These are phyloP conservation scores for Extremus antarcticus DNA, from an alignment of 495 filamentous ascomycete species.

Conservation along the genomic window DNA sequence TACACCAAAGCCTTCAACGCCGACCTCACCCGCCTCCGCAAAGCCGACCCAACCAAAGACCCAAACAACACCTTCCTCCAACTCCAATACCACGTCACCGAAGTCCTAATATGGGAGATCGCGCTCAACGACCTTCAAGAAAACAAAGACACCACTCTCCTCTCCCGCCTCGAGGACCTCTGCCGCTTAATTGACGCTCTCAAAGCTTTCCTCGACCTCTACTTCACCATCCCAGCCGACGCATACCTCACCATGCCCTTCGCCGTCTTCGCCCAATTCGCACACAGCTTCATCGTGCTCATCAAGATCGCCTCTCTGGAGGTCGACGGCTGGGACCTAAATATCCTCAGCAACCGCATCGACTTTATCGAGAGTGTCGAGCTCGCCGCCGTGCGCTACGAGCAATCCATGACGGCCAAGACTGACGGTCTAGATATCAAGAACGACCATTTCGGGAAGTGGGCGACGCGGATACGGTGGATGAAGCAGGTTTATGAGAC, in stretches of 20 bases:
- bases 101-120: conserved; percentile 13
- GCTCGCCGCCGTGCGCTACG: conserved; percentile 6
- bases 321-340: conserved; percentile 9
- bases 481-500: conserved; percentile 17
- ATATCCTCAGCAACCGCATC: neutral
- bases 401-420: neutral
- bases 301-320: conserved; percentile 16
- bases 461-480: conserved; percentile 10
- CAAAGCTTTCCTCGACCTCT: conserved; percentile 14
- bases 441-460: conserved; percentile 15
- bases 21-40: conserved; percentile 25
- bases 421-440: conserved; percentile 12
- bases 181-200: conserved; percentile 11
- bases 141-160: neutral
- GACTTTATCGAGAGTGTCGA: conserved; percentile 7
- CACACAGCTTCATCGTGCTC: conserved; percentile 16
- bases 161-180: conserved; percentile 9
- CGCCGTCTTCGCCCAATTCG: conserved; percentile 11
- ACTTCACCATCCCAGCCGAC: conserved; percentile 9
- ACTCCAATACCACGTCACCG: conserved; percentile 11
- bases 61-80: conserved; percentile 3
- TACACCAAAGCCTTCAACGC: conserved; percentile 38
- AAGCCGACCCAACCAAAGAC: conserved; percentile 1
- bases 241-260: conserved; percentile 14
- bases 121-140: conserved; percentile 15